A percentile compares a stretch with the other conserved stretches of the same genome.
Evolutionary conservation across 2,329 filamentous ascomycete genomes (phyloP).

Genomic region (Bipolaris victoriae): DNA sequence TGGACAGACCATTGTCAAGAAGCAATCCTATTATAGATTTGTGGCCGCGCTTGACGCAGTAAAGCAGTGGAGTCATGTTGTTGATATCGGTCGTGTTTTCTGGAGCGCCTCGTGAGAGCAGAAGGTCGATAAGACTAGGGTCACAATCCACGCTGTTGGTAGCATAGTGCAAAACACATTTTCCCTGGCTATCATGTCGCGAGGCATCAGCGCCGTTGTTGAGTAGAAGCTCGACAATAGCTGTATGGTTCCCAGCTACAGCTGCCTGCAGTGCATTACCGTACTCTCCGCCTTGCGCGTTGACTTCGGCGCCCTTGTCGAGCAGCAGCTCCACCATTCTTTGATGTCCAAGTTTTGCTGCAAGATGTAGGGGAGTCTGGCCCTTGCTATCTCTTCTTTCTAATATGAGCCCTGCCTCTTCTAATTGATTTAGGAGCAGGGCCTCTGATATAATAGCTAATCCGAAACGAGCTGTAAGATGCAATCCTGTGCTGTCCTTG

Average conservation of each 20-base stretch:
- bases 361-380: too few species aligned
- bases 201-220: not conserved
- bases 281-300: constrained; percentile 19
- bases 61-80: constrained; percentile 18
- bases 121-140: constrained; percentile 5
- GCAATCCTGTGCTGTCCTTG: too few species aligned
- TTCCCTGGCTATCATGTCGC: not conserved
- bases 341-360: constrained; percentile 15
- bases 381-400: too few species aligned
- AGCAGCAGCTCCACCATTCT: constrained; percentile 26
- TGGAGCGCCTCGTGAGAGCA: constrained; percentile 10
- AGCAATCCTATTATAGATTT: constrained; percentile 12
- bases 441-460: too few species aligned
- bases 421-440: too few species aligned
- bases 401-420: too few species aligned
- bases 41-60: constrained; percentile 17
- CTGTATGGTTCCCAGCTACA: not conserved
- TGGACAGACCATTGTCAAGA: constrained; percentile 8
- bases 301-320: constrained; percentile 18
- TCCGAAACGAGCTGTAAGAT: too few species aligned
- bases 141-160: not conserved
- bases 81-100: constrained; percentile 1
- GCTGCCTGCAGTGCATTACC: constrained; percentile 23
- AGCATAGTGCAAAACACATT: constrained; percentile 11
- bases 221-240: not conserved